Evolutionary conservation across 2,329 filamentous ascomycete genomes (phyloP).

Genomic region (Fusarium circinatum): DNA sequence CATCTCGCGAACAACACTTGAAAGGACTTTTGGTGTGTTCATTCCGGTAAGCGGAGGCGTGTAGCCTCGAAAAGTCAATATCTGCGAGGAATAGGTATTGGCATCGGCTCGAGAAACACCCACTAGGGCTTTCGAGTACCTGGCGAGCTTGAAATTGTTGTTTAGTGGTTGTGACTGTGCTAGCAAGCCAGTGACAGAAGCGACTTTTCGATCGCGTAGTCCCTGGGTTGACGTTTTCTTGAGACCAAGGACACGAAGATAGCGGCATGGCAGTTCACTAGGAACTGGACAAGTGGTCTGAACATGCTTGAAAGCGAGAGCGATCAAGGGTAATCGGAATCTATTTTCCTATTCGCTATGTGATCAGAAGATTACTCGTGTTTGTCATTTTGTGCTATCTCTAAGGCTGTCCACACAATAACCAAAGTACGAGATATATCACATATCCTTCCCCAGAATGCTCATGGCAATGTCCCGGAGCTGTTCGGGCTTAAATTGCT

Average conservation of each 20-base stretch:
- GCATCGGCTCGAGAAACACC: fast-evolving
- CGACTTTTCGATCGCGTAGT: no score
- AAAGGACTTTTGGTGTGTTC: background rate
- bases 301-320: background rate
- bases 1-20: background rate
- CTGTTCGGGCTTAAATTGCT: background rate
- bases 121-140: fast-evolving
- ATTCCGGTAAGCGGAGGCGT: fast-evolving
- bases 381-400: no score
- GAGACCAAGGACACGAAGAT: no score
- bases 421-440: no score
- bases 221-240: no score
- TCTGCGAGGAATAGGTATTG: fast-evolving
- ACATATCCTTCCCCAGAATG: background rate
- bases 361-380: background rate
- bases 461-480: fast-evolving
- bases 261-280: fast-evolving
- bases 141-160: background rate
- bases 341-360: background rate
- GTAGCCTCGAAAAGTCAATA: background rate
- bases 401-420: no score
- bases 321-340: no score
- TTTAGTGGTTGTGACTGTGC: background rate
- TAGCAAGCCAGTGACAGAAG: background rate
- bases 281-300: background rate